Base-by-base conservation (phyloP, 1,284 basidiomycete species). In the Microbotryomycetes sp. region DNA sequence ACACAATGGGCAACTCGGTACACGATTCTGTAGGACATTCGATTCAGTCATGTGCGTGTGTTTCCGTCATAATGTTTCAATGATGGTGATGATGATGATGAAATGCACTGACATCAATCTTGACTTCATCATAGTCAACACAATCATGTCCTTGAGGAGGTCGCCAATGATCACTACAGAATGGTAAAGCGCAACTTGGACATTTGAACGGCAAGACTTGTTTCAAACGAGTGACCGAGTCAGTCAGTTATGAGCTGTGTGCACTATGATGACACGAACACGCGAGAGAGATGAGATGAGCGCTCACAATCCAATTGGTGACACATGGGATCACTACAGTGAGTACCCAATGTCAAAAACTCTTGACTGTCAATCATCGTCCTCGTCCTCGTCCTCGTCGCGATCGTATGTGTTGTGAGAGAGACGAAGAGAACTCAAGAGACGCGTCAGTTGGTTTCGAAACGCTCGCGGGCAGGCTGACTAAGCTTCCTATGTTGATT, bases 1-100 rank as follows among this genome's bases (percentile, higher is more conserved):
- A 54, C 67, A 68, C 28, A 68, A 56, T 1, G 64, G 67, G 51
- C 67, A 68, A 14, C 59, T 60, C 1, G 67, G 67, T 32, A 68
- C 55, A 23, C 62, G 59, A 49, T 63, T 68, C 62, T 66, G 49
- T 15, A n/a, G 22, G 26, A 15, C 23, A 31, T 23, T 16, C 5
- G 3, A 9, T 3, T 23, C 15, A 28, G 36, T 12, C 49, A 7
- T 3, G 6, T 7, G 50, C 16, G 50, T 52, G 26, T 28, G 50
- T 30, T 52, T 28, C 22, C 25, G 9, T 42, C 12, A 42, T 42
- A 12, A 19, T 42, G n/a, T n/a, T n/a, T n/a, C n/a, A n/a, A n/a
- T n/a, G n/a, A n/a, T n/a, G n/a, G n/a, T n/a, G n/a, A 54, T 15
- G 56, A 15, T n/a, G 16, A 32, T n/a, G 23, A 12, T 6, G 49